Conservation (phyloP, 192 early-diverging fungal genomes). For the Coemansia sp. region DNA sequence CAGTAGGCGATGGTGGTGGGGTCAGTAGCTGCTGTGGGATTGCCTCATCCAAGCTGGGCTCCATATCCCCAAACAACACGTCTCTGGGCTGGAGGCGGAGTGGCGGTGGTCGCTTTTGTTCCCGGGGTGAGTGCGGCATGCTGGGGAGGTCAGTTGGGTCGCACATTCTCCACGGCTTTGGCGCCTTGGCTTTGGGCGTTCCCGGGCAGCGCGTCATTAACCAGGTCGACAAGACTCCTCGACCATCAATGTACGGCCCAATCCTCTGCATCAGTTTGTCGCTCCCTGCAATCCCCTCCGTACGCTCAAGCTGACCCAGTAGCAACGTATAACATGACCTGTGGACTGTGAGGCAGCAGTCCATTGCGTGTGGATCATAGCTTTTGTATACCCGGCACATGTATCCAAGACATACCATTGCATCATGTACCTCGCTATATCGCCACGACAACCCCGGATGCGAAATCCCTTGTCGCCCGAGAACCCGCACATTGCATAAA, state of each 20-base stretch:
- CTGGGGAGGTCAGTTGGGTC: slow-evolving; percentile 40
- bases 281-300: slow-evolving; percentile 12
- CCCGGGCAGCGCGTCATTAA: neutral
- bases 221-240: slow-evolving; percentile 11
- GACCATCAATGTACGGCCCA: slow-evolving; percentile 8
- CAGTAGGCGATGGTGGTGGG: slow-evolving; percentile 27
- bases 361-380: slow-evolving; percentile 11
- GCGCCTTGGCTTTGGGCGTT: neutral
- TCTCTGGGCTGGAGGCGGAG: slow-evolving; percentile 5
- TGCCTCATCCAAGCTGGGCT: neutral
- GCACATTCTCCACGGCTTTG: slow-evolving; percentile 25
- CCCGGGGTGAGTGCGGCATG: neutral
- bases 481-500: slow-evolving; percentile 26
- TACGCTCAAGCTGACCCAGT: slow-evolving; percentile 20
- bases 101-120: too few species aligned
- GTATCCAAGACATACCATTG: slow-evolving; percentile 39
- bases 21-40: slow-evolving; percentile 36
- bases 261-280: slow-evolving; percentile 18
- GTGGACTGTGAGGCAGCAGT: slow-evolving; percentile 37
- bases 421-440: slow-evolving; percentile 22
- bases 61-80: neutral
- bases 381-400: slow-evolving; percentile 19
- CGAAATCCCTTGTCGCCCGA: slow-evolving; percentile 33
- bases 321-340: slow-evolving; percentile 40
- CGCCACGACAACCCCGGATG: slow-evolving; percentile 44